These are phyloP conservation scores for Pythium sp. DNA, from an alignment of 352 stramenopile genomes.

Conservation along the genomic window DNA sequence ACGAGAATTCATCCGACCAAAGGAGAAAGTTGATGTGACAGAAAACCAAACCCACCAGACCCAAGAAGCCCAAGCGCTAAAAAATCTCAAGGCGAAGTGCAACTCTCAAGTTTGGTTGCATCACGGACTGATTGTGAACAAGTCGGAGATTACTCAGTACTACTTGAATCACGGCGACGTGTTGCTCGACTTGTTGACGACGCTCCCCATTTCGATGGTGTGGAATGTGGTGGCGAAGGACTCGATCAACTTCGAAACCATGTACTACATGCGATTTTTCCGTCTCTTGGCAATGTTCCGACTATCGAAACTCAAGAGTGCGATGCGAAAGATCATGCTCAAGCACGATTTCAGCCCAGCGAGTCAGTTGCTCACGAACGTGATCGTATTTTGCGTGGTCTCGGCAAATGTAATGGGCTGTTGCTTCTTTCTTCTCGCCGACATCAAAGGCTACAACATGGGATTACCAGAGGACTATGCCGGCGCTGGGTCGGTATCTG, in stretches of 20 bases:
- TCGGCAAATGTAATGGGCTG: constrained; percentile 20
- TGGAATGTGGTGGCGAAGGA: constrained; percentile 23
- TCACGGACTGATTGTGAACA: constrained; percentile 1
- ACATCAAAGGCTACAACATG: constrained; percentile 10
- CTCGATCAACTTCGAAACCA: constrained; percentile 10
- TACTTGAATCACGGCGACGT: constrained; percentile 20
- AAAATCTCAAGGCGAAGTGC: neutral
- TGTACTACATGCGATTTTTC: constrained; percentile 23
- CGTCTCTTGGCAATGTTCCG: constrained; percentile 20
- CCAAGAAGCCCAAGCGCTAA: neutral
- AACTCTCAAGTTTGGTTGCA: neutral
- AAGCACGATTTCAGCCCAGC: constrained; percentile 24
- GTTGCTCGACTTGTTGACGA: constrained; percentile 15
- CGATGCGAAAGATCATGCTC: constrained; percentile 31
- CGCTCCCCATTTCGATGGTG: constrained; percentile 22
- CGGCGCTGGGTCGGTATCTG: constrained; percentile 27
- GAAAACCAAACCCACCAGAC: neutral
- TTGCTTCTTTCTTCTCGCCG: constrained; percentile 25
- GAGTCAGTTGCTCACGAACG: constrained; percentile 21
- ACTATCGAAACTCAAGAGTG: constrained; percentile 16
- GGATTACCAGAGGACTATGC: constrained; percentile 6
- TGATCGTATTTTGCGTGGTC: constrained; percentile 14
- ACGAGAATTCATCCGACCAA: constrained; percentile 16
- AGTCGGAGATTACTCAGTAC: constrained; percentile 5
- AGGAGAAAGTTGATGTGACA: neutral